Conservation (phyloP, 2,329 filamentous ascomycete species). For the Hirsutella thompsonii region DNA sequence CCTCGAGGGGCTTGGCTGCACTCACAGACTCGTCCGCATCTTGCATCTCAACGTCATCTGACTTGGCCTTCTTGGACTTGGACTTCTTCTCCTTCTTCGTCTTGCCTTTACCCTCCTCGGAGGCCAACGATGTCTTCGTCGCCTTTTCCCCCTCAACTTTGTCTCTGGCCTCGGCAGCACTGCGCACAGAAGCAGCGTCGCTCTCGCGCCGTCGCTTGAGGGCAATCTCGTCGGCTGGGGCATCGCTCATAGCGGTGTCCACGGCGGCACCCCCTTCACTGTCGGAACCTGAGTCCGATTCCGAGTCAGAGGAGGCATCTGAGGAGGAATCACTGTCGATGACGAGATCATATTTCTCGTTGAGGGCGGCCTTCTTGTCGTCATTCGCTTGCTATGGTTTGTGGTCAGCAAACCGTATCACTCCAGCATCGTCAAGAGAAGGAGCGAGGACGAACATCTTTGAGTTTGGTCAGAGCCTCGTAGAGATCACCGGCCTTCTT, state of each 20-base stretch:
- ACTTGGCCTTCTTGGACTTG: background rate
- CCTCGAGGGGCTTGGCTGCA: background rate
- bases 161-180: constrained; percentile 5
- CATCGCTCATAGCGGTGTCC: constrained; percentile 8
- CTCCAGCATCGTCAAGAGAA: background rate
- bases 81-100: constrained; percentile 8
- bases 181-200: constrained; percentile 14
- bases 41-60: background rate
- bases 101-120: background rate
- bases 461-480: constrained; percentile 9
- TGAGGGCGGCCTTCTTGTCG: constrained; percentile 7
- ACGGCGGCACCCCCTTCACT: constrained; percentile 11
- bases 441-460: constrained; percentile 4
- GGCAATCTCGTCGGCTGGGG: constrained; percentile 15
- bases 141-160: constrained; percentile 5
- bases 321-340: constrained; percentile 7
- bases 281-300: constrained; percentile 9
- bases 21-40: background rate
- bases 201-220: constrained; percentile 19
- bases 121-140: background rate
- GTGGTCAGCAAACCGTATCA: background rate
- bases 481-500: constrained; percentile 18
- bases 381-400: constrained; percentile 8
- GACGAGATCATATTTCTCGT: constrained; percentile 3
- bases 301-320: constrained; percentile 1